Conservation (phyloP, 1,284 basidiomycete genomes). For the Bjerkandera adusta region DNA sequence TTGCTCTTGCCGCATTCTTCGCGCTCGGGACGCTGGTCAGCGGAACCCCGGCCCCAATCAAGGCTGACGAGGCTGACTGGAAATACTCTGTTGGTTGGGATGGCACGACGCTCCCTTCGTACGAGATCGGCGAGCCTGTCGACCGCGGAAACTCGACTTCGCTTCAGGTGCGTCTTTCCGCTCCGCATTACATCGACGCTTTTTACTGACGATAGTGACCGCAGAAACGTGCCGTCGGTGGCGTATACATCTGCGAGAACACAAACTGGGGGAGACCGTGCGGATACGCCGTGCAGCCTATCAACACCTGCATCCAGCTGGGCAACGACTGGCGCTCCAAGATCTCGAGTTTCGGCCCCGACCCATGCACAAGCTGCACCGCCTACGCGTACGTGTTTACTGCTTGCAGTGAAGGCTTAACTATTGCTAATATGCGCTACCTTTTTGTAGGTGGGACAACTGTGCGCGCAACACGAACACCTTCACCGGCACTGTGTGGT, state of each 20-base stretch:
- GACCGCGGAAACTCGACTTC: background rate
- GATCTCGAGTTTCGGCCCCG: constrained; percentile 9
- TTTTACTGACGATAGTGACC: background rate
- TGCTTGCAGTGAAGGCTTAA: too few species aligned
- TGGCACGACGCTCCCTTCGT: background rate
- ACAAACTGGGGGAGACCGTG: constrained; percentile 16
- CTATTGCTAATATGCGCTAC: too few species aligned
- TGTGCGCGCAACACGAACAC: background rate
- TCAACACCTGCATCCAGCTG: constrained; percentile 13
- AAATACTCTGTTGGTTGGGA: constrained; percentile 5
- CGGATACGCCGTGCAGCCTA: constrained; percentile 12
- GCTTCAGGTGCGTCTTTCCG: constrained; percentile 2
- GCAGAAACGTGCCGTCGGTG: constrained; percentile 3
- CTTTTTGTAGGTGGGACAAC: background rate
- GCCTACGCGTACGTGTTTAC: background rate
- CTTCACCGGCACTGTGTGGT: background rate
- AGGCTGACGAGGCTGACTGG: too few species aligned
- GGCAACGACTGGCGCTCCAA: constrained; percentile 7
- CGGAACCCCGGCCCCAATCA: too few species aligned
- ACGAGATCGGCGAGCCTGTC: background rate
- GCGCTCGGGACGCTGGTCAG: too few species aligned
- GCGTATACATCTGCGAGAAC: constrained; percentile 15
- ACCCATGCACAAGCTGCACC: constrained; percentile 1
- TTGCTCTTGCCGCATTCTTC: too few species aligned
- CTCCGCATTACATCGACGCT: background rate